Evolutionary conservation across 1,284 basidiomycete species (phyloP).

Genomic region (Puccinia polysora): DNA sequence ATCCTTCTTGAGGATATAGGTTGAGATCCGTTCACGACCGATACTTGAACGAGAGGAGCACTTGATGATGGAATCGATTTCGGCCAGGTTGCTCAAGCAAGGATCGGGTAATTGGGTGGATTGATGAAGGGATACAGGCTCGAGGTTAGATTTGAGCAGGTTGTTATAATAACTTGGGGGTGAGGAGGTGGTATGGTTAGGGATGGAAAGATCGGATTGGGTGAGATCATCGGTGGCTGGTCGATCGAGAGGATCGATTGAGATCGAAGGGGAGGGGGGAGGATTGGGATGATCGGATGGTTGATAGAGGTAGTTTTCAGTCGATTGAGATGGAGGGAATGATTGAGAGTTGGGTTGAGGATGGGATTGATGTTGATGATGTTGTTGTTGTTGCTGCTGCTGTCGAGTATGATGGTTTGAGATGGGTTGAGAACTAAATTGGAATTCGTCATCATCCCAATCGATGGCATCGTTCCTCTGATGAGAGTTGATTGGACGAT

Average conservation of each 20-base stretch:
- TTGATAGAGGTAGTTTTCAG: conserved; percentile 2
- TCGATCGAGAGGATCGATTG: not conserved
- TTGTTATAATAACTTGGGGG: conserved; percentile 1
- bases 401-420: conserved; percentile 33
- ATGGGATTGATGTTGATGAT: conserved; percentile 10
- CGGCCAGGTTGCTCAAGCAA: conserved; percentile 51
- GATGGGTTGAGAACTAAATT: conserved; percentile 14
- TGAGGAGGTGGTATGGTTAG: conserved; percentile 7
- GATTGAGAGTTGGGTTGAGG: conserved; percentile 1
- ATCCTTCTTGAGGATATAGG: conserved; percentile 69
- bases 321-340: not conserved
- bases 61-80: conserved; percentile 51
- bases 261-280: conserved; percentile 15
- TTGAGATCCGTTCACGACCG: conserved; percentile 72
- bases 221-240: conserved; percentile 7
- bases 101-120: conserved; percentile 52
- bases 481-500: conserved; percentile 19
- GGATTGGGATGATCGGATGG: too few relatives aligned
- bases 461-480: conserved; percentile 9
- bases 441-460: conserved; percentile 38
- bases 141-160: conserved; percentile 5
- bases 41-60: conserved; percentile 59
- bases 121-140: conserved; percentile 26
- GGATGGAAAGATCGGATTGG: not conserved
- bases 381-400: not conserved